Evolutionary conservation across 75 land plant species (phyloP).

Genomic region (Selaginella tamariscina): DNA sequence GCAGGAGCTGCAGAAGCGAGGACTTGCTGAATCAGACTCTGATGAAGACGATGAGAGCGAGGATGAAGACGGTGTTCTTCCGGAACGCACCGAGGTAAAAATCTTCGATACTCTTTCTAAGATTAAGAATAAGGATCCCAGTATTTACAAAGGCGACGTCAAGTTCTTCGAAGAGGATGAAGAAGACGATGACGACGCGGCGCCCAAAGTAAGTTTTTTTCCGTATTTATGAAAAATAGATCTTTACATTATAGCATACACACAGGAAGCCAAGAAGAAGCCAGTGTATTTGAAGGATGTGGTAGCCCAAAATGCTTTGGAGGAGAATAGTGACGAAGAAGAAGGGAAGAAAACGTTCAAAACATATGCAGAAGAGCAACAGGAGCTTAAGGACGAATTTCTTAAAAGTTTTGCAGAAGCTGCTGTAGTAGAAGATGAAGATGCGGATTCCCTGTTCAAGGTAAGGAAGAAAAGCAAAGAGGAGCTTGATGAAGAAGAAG

Average conservation of each 20-base stretch:
- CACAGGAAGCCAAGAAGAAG: background rate
- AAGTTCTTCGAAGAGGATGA: constrained; percentile 45
- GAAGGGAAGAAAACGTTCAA: constrained; percentile 14
- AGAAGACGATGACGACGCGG: constrained; percentile 27
- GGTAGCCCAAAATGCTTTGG: constrained; percentile 49
- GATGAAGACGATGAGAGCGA: constrained; percentile 31
- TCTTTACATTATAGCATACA: no score
- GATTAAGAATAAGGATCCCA: constrained; percentile 63
- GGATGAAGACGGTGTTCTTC: constrained; percentile 30
- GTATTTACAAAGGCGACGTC: constrained; percentile 32
- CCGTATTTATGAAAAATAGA: constrained; percentile 66
- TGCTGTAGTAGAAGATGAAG: constrained; percentile 32
- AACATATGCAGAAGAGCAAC: constrained; percentile 52
- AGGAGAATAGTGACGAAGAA: constrained; percentile 54
- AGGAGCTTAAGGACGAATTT: constrained; percentile 39
- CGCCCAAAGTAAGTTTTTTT: constrained; percentile 24
- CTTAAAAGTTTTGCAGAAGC: constrained; percentile 29
- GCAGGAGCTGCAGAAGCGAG: constrained; percentile 65
- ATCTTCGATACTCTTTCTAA: constrained; percentile 54
- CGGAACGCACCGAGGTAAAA: constrained; percentile 32
- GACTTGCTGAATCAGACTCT: constrained; percentile 23
- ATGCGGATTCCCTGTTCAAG: constrained; percentile 29
- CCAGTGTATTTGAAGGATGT: constrained; percentile 34
- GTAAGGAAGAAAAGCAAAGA: constrained; percentile 35
- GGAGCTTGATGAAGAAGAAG: constrained; percentile 17